Percentiles rank a stretch among this genome's conserved stretches.
Evolutionary conservation across 2,329 filamentous ascomycete genomes (phyloP).

Genomic region (Escovopsis sp.): DNA sequence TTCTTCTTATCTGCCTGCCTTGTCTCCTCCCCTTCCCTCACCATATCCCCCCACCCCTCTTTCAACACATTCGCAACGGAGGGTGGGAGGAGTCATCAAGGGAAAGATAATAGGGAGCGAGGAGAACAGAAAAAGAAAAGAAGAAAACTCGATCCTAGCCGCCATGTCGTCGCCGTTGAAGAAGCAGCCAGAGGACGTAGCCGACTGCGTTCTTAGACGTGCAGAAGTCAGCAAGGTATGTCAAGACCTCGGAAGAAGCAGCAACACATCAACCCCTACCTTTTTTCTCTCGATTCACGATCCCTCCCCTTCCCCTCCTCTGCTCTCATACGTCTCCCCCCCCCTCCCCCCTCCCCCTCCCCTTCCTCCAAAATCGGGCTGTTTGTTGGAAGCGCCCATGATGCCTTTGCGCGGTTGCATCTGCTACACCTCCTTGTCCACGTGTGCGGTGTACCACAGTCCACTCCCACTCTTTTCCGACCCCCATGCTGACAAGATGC

Average conservation of each 20-base stretch:
- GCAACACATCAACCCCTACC: too few relatives aligned
- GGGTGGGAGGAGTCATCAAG: too few relatives aligned
- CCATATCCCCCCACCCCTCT: too few relatives aligned
- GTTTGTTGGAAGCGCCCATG: too few relatives aligned
- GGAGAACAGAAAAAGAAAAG: neutral
- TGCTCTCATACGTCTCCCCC: neutral
- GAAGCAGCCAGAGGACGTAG: constrained; percentile 48
- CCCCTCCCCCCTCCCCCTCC: neutral
- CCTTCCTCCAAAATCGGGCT: too few relatives aligned
- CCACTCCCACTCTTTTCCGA: neutral
- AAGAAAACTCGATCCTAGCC: neutral
- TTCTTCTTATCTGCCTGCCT: too few relatives aligned
- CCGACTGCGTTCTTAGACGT: constrained; percentile 54
- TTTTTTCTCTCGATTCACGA: neutral
- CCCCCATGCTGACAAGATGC: constrained; percentile 6
- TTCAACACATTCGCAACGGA: neutral
- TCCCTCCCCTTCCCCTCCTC: neutral
- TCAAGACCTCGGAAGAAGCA: constrained; percentile 7
- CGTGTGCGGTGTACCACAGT: too few relatives aligned
- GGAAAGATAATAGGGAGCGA: neutral
- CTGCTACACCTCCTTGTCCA: too few relatives aligned
- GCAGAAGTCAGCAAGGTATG: constrained; percentile 62
- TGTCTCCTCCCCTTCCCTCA: too few relatives aligned
- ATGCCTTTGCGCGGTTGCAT: too few relatives aligned
- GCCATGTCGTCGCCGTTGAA: constrained; percentile 46